Conservation (phyloP, 768 basidiomycete genomes). For the Brasilioporus rufonigricans region DNA sequence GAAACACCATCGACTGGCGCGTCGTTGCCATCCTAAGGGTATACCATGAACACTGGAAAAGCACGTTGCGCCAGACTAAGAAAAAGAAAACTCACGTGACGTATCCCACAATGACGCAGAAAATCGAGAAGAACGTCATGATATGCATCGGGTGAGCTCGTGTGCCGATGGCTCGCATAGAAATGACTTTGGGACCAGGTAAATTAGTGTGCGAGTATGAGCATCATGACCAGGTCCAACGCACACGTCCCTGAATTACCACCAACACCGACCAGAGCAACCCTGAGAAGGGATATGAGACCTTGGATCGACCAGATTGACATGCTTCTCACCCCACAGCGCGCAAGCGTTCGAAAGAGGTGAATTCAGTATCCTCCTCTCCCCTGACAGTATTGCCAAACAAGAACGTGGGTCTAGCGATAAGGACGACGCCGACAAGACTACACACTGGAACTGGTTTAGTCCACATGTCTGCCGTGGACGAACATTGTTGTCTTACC, state of each 20-base stretch:
- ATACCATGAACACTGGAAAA: neutral
- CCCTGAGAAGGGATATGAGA: constrained; percentile 33
- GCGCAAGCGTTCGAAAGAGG: constrained; percentile 42
- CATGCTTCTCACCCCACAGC: constrained; percentile 53
- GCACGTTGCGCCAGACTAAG: neutral
- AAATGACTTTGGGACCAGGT: constrained; percentile 35
- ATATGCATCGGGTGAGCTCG: constrained; percentile 74
- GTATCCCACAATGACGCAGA: constrained; percentile 39
- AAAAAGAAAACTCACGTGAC: constrained; percentile 7
- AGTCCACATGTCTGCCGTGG: neutral
- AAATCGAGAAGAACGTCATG: constrained; percentile 61
- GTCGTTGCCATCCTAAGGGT: constrained; percentile 10
- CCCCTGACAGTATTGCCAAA: constrained; percentile 45
- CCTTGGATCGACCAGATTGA: neutral
- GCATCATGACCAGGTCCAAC: constrained; percentile 22
- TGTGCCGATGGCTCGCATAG: constrained; percentile 68
- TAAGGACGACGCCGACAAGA: constrained; percentile 73
- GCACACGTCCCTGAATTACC: constrained; percentile 69
- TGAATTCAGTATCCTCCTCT: constrained; percentile 2
- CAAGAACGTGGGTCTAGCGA: constrained; percentile 73
- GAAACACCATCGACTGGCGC: constrained; percentile 12
- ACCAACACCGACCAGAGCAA: constrained; percentile 63
- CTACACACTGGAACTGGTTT: constrained; percentile 46
- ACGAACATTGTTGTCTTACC: constrained; percentile 26
- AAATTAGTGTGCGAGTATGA: neutral